Base-by-base conservation (phyloP, 139 green algal genomes). In the Spirogloea muscicola region DNA sequence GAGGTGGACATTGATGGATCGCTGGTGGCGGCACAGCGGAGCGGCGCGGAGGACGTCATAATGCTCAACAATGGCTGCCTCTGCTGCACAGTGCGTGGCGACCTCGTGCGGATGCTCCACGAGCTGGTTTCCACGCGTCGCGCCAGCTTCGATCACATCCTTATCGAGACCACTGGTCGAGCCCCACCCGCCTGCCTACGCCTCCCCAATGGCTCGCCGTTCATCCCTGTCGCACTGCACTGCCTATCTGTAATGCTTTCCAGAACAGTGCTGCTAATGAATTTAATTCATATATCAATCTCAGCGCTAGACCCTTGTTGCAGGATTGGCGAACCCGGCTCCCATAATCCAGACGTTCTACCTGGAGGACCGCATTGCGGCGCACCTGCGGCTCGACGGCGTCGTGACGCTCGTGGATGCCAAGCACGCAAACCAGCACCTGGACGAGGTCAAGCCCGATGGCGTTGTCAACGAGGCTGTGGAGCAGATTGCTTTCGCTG, bases 81-180 rank as follows among this genome's bases (percentile, higher is more conserved):
- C 43, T 98, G 93, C 89, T 98, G 93, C 85, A 96, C 91, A 2
- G 91, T 96, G 31, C 83, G 89, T 3, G 90, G 90, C 29, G 92
- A 97, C 82, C 87, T 97, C 9, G 86, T 97, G 4, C 72, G 89
- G 2, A 93, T 91, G 62, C 79, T 97, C 4, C 81, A 82, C 44
- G 84, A 84, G 25, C 85, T 97, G 82, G 87, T 93, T 62, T 42
- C 74, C 18, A 43, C 25, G 4, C 67, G 52, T 29, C 7, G 16
- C 1, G 72, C 84, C 60, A 75, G 89, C 49, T 92, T 96, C 70
- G 94, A 98, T 79, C 89, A 94, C 62, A 80, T 98, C 10, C 64
- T 98, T 10, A 96, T 98, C 48, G 94, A 98, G 81, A 98, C 94
- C 25, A 98, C 94, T 1, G 60, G 70, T 79, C n/a, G n/a, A n/a